Percentiles rank a stretch among this genome's conserved stretches.
Evolutionary conservation across 352 stramenopile species (phyloP).

Genomic region (Phytophthora lateralis): DNA sequence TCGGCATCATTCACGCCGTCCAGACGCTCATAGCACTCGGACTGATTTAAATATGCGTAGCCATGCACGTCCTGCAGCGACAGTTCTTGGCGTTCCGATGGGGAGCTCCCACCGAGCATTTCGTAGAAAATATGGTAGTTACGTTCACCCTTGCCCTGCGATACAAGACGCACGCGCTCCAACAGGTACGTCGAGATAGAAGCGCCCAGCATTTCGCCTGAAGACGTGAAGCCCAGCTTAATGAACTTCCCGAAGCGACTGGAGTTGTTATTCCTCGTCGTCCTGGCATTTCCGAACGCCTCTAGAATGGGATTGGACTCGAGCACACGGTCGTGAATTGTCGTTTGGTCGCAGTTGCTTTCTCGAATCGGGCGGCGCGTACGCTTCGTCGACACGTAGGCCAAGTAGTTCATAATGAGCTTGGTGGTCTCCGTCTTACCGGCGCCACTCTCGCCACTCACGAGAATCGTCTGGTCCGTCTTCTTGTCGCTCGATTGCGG

Average conservation of each 20-base stretch:
- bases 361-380: constrained; percentile 26
- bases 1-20: constrained; percentile 82
- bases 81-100: constrained; percentile 55
- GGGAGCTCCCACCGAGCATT: constrained; percentile 81
- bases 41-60: constrained; percentile 90
- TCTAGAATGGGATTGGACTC: constrained; percentile 97
- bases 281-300: constrained; percentile 95
- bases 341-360: constrained; percentile 44
- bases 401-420: constrained; percentile 97
- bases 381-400: constrained; percentile 76
- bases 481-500: constrained; percentile 48
- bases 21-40: constrained; percentile 69
- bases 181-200: constrained; percentile 94
- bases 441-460: constrained; percentile 95
- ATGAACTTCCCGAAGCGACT: constrained; percentile 98
- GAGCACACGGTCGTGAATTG: constrained; percentile 89
- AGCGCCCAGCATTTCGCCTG: constrained; percentile 80
- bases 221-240: constrained; percentile 88
- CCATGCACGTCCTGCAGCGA: constrained; percentile 48
- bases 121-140: constrained; percentile 99
- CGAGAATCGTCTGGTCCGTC: constrained; percentile 94
- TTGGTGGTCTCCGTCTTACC: constrained; percentile 98
- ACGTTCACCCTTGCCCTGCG: constrained; percentile 92
- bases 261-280: constrained; percentile 97
- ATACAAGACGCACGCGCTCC: constrained; percentile 95